Base-by-base conservation (phyloP, 192 early-diverging fungal genomes). In the Coemansia furcata region DNA sequence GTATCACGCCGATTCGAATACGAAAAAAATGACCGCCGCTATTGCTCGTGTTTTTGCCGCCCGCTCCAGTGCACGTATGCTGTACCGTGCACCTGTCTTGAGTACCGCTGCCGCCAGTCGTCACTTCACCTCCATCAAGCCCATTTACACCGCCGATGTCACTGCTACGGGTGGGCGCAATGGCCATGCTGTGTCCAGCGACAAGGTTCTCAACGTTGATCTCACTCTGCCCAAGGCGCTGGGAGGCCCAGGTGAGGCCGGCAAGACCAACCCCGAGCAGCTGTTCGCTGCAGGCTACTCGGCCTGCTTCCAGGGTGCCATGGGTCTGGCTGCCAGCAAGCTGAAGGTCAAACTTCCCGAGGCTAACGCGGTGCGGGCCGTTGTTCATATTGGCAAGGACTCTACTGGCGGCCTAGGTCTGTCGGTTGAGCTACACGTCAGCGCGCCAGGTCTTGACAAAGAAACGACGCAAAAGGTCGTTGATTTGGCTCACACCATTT, bases 181-280 rank as follows among this genome's bases (percentile, higher is more conserved):
- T 55, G 86, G 86, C 38, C 84, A 71, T 30, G 74, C 83, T n/a
- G 77, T 72, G 12, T 84, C 86, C 30, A 87, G 85, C 74, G 79
- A 80, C 47, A 82, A 80, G 32, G 72, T 72, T 15, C 65, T 87
- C 26, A 69, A 85, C 42, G 72, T 87, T 64, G 67, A 73, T 19
- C 82, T 87, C 17, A 77, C 83, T 23, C 70, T 80, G 30, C 86
- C 86, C 74, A 87, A 87, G 79, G 76, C 73, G 47, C 85, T 87
- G 32, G 86, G 86, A 26, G 86, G 86, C 4, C 74, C 82, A 30
- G 86, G 86, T 30, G 71, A 68, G 38, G 58, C 78, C 11, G 77
- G 81, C 60, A 80, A 83, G 84, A 83, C 82, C 52, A 85, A 87
- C 77, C 86, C 86, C 38, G 86, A 87, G 66, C 84, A 87, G 66